Conservation (phyloP, 805 yeast species). For the Candida suzukii region DNA sequence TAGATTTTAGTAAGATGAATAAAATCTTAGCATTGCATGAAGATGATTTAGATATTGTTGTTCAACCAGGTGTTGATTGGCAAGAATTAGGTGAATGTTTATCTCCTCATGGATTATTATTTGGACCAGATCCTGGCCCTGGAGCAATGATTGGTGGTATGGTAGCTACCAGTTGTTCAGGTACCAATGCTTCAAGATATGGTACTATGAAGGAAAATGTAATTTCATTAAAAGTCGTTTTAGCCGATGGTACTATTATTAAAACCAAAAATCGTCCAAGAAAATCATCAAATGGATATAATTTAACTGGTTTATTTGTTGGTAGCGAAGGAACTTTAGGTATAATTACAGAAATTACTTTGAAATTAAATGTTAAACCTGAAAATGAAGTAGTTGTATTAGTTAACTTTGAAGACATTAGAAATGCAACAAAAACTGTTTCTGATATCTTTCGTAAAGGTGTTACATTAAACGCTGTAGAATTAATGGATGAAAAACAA, state of each 20-base stretch:
- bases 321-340: conserved; percentile 85
- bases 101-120: conserved; percentile 42
- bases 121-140: conserved; percentile 78
- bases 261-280: conserved; percentile 75
- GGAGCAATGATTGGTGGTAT: conserved; percentile 87
- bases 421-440: conserved; percentile 67
- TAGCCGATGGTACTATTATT: conserved; percentile 78
- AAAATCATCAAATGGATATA: conserved; percentile 79
- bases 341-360: conserved; percentile 61
- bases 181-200: conserved; percentile 74
- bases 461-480: conserved; percentile 71
- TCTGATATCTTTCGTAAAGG: conserved; percentile 63
- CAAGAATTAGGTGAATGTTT: conserved; percentile 54
- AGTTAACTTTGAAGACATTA: conserved; percentile 57
- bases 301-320: conserved; percentile 66
- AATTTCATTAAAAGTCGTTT: conserved; percentile 64
- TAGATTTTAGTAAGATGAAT: conserved; percentile 59
- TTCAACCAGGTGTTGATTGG: conserved; percentile 81
- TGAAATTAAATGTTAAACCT: conserved; percentile 62
- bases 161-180: conserved; percentile 78
- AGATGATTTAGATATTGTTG: conserved; percentile 62
- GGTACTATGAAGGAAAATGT: conserved; percentile 87
- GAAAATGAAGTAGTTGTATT: conserved; percentile 61
- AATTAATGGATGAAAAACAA: conserved; percentile 65
- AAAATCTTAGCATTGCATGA: conserved; percentile 48